Evolutionary conservation across 257 asterid species (phyloP), one percentile per base, ranked within the genome.

Genomic region (Nicotiana attenuata): DNA sequence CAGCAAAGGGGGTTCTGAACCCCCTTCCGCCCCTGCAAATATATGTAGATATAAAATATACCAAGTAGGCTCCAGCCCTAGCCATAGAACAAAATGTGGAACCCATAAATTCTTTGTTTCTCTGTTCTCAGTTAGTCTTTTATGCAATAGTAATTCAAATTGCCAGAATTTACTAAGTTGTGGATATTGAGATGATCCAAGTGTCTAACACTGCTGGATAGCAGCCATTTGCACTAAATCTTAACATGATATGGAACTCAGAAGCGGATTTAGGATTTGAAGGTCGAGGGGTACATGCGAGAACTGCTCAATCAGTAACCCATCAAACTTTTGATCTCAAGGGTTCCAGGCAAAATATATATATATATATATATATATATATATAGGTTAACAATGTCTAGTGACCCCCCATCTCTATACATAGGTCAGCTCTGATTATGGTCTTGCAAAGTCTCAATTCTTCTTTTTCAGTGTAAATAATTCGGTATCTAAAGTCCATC

Each of bases 41-140:
- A 73, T 69, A 80, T 29, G 85, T 10, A 85, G 91, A 91, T 82
- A 83, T 87, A 76, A 80, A 79, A 64, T 73, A 69, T 78, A 78
- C 86, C 77, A 80, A 83, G 86, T 66, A 81, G 79, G 84, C 80
- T 75, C 41, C 80, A 73, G 64, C 83, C 87, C 84, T 77, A 81
- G 79, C 87, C 90, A 86, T 86, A 82, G 86, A 71, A 82, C 85
- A 87, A 41, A 50, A 63, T 63, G 19, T 63, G 68, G 68, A 63
- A 22, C 17, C 68, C 35, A 11, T 10, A 24, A 24, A 10, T 24
- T 63, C 16, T 63, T 2, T 63, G 68, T 63, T 9, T 22, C 9
- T 63, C 38, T 63, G 33, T 63, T 63, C 29, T 20, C 22, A 63
- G 67, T 24, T 63, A 10, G 67, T 63, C 33, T 22, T 63, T 63